Conservation (phyloP, 176 grass and related monocot genomes). For the maize (Zea mays) region DNA sequence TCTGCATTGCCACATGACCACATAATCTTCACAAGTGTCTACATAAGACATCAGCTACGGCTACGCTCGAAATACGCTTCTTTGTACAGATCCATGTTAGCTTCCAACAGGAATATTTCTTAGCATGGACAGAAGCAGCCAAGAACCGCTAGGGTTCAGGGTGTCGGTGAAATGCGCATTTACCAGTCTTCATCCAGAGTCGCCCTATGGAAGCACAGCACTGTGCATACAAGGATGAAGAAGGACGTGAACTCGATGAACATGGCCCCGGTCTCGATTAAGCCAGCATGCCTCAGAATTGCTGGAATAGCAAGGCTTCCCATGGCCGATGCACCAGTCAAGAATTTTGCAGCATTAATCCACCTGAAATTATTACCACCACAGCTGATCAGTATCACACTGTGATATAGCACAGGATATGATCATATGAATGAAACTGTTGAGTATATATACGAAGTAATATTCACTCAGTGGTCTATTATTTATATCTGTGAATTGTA, state of each 20-base stretch:
- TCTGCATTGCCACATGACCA: too few relatives aligned
- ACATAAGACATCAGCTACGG: too few relatives aligned
- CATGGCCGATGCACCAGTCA: constrained; percentile 88
- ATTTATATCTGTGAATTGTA: background rate
- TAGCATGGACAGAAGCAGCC: too few relatives aligned
- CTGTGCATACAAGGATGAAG: constrained; percentile 90
- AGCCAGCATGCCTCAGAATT: constrained; percentile 79
- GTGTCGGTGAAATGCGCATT: background rate
- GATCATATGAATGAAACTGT: too few relatives aligned
- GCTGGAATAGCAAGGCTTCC: constrained; percentile 92
- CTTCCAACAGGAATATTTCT: too few relatives aligned
- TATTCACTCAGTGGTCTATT: background rate
- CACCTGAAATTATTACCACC: constrained; percentile 48
- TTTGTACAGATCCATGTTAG: too few relatives aligned
- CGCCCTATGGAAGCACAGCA: constrained; percentile 84
- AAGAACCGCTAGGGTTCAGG: too few relatives aligned
- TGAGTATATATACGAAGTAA: too few relatives aligned
- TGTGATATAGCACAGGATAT: too few relatives aligned
- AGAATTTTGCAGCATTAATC: constrained; percentile 87
- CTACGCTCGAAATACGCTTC: too few relatives aligned
- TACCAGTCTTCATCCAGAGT: constrained; percentile 92
- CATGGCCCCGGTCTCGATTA: constrained; percentile 92
- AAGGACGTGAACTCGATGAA: constrained; percentile 96
- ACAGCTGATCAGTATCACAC: background rate
- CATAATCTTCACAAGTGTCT: too few relatives aligned